Base-by-base conservation (phyloP, 768 basidiomycete species). In the Boletellus ananas region DNA sequence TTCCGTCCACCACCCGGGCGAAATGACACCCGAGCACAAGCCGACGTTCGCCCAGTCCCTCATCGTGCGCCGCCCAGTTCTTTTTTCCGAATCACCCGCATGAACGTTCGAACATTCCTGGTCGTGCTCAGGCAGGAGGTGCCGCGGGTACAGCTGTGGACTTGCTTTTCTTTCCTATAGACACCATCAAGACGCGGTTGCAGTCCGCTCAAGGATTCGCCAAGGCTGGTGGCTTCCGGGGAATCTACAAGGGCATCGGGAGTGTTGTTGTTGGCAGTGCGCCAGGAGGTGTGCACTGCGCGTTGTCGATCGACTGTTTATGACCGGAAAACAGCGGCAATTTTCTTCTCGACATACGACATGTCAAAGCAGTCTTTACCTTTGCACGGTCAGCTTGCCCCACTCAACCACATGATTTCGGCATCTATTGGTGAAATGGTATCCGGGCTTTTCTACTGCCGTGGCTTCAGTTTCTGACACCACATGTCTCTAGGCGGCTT, bases 271-370 rank as follows among this genome's bases (percentile, higher is more conserved):
- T 97, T 17, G 95, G 95, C 17, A 93, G 93, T 63, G 93, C 94
- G 16, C 95, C 95, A 0, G 94, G 95, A 69, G 94, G 94, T 94
- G 64, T 55, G 73, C 49, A 16, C 16, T 44, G 11, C n/a, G 0
- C 40, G 38, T n/a, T 33, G n/a, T 42, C n/a, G 11, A 34, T 35
- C 12, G 17, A 27, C 42, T 29, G 21, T 45, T 20, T 23, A 47
- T 49, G 46, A 55, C 43, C 5, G 25, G 21, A 36, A 45, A 51
- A 21, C 60, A 98, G 96, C 96, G 50, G 94, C 94, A 5, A 81
- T 81, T 0, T 99, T 99, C 76, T 99, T 99, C 69, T 87, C 89
- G 17, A 90, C 85, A 0, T 99, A 99, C 64, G 94, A 98, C 61
- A 79, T 81, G 6, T 75, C 94, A 58, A 99, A 99, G 68, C 77